phyloP scores from a whole-genome alignment of 768 basidiomycete species.

The Lactarius quietus region DNA sequence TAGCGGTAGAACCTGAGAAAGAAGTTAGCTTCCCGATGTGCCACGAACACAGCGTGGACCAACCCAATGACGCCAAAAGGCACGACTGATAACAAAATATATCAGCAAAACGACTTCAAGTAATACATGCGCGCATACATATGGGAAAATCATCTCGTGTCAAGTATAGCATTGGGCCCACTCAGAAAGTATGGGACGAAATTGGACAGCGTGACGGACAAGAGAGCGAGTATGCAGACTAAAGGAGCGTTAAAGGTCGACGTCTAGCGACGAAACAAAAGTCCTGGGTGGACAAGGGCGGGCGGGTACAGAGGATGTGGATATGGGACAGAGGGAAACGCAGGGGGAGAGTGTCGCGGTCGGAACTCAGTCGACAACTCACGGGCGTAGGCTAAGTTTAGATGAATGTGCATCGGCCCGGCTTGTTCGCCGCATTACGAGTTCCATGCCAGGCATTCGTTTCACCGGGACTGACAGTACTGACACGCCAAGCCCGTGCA shows the following conservation, averaged over 20 bases:
- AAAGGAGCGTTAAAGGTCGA: conserved; percentile 27
- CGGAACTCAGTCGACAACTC: not conserved
- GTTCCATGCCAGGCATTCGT: no score
- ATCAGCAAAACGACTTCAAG: not conserved
- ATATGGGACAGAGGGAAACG: not conserved
- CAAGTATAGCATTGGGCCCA: conserved; percentile 68
- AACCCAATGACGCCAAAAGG: conserved; percentile 89
- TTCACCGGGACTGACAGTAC: no score
- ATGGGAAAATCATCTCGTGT: conserved; percentile 89
- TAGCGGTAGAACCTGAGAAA: conserved; percentile 80
- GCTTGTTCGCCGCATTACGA: not conserved
- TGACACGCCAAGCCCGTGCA: no score
- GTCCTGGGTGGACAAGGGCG: not conserved
- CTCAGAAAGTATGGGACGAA: conserved; percentile 2
- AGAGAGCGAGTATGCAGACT: conserved; percentile 22
- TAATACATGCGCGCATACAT: conserved; percentile 52
- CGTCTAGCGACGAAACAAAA: conserved; percentile 22
- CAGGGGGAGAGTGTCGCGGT: not conserved
- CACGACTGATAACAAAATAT: conserved; percentile 53
- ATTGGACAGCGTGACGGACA: conserved; percentile 18
- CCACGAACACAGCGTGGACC: conserved; percentile 27
- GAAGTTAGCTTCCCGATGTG: not conserved
- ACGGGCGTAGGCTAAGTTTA: not conserved
- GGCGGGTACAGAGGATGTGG: not conserved
- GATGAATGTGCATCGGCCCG: not conserved